A percentile compares a stretch with the other conserved stretches of the same genome.
Evolutionary conservation across 352 stramenopile species (phyloP).

Genomic region (Phytophthora fragariaefolia): DNA sequence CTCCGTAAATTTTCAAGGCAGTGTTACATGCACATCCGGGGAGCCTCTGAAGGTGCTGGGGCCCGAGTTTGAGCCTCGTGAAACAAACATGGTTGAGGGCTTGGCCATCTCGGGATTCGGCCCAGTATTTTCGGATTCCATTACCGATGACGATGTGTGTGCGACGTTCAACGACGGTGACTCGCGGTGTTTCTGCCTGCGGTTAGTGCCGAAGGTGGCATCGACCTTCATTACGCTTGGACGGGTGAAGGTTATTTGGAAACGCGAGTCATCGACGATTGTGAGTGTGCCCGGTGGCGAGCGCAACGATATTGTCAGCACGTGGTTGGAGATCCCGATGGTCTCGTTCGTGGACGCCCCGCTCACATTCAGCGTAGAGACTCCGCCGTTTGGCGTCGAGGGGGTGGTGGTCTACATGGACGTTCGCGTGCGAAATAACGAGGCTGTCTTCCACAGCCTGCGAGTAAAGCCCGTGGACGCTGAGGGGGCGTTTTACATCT

Average conservation of each 20-base stretch:
- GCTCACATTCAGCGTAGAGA: constrained; percentile 68
- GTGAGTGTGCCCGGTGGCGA: constrained; percentile 30
- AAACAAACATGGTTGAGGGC: constrained; percentile 41
- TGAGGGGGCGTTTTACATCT: constrained; percentile 79
- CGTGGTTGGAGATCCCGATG: constrained; percentile 65
- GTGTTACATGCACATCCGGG: constrained; percentile 54
- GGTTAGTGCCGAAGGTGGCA: constrained; percentile 50
- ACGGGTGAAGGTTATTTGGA: constrained; percentile 67
- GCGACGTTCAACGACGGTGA: constrained; percentile 66
- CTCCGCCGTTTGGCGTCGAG: constrained; percentile 78
- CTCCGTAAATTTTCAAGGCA: constrained; percentile 62
- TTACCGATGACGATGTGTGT: constrained; percentile 30
- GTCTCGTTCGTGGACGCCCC: constrained; percentile 76
- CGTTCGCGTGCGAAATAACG: constrained; percentile 77
- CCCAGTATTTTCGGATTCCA: not conserved
- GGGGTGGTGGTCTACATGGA: constrained; percentile 62
- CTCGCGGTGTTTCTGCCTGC: constrained; percentile 65
- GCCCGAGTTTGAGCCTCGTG: constrained; percentile 57
- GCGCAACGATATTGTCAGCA: constrained; percentile 66
- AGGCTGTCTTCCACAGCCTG: constrained; percentile 70
- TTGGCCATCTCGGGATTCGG: constrained; percentile 58
- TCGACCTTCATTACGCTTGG: constrained; percentile 62
- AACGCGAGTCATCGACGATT: constrained; percentile 62
- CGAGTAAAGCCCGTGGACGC: constrained; percentile 75
- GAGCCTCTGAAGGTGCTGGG: constrained; percentile 62